Base-by-base conservation (phyloP, 192 early-diverging fungal genomes). In the Backusella macrospora region DNA sequence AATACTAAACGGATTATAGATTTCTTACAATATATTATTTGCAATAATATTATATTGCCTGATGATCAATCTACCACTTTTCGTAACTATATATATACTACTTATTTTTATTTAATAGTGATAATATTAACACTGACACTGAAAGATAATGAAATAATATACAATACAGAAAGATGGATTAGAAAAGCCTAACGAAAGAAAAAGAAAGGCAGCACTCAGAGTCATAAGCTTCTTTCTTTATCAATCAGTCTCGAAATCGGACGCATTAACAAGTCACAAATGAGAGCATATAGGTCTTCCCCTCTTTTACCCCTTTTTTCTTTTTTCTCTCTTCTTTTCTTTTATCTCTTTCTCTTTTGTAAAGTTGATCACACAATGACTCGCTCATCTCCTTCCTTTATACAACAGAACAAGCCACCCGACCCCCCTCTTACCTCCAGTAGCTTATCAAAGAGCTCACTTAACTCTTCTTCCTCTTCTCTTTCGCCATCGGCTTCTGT, bases 401-500 rank as follows among this genome's bases (percentile, higher is more conserved):
- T 69, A 45, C 44, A 26, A 42, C 15, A 69, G 29, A 45, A 48
- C 26, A 69, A 43, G 26, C 39, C 26, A 69, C 44, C 26, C 23
- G 67, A 47, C 45, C 18, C 40, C 13, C 26, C 45, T 47, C 43
- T 47, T 46, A 12, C 44, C 13, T 29, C 45, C 15, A 47, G 43
- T 44, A 62, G 23, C 23, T 64, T 72, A 62, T 72, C 71, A 21
- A 72, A 64, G 29, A 64, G 62, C 38, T 42, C 21, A 52, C 52
- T 38, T 13, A 40, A 37, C 26, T 64, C 55, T 15, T 64, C 71
- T 43, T 46, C 44, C 12, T 46, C 39, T 29, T 72, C 71, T 3
- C 59, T 72, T 16, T 62, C 71, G 43, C 71, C 71, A 16, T 46
- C 71, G 12, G 38, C 71, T 1, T 72, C 71, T 10, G 43, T 72